Percentiles rank a stretch among this genome's conserved stretches.
Conservation (phyloP, 441 rosid species). For the Gossypium gossypioides region DNA sequence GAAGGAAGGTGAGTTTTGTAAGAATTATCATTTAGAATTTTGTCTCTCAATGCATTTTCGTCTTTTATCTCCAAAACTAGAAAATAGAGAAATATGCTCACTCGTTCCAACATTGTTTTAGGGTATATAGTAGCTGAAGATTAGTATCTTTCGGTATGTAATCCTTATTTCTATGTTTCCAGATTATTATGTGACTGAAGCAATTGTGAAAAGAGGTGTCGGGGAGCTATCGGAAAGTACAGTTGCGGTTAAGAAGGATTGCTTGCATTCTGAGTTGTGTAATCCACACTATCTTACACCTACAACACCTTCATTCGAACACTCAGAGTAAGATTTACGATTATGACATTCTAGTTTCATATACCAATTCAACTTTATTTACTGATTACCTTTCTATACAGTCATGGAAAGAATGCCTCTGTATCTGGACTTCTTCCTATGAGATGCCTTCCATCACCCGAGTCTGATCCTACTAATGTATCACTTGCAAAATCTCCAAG, state of each 20-base stretch:
- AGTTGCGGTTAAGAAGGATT: constrained; percentile 20
- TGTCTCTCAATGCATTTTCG: neutral
- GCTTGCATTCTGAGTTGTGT: constrained; percentile 18
- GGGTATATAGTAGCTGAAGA: constrained; percentile 9
- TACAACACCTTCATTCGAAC: constrained; percentile 36
- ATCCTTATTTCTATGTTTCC: constrained; percentile 3
- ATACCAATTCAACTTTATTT: neutral
- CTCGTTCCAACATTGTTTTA: neutral
- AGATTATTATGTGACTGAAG: constrained; percentile 31
- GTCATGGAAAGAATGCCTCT: constrained; percentile 33
- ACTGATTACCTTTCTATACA: constrained; percentile 15
- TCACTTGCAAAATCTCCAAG: constrained; percentile 20
- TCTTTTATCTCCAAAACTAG: neutral
- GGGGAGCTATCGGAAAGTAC: constrained; percentile 19
- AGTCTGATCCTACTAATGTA: constrained; percentile 25
- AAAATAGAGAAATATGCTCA: neutral
- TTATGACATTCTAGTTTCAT: neutral
- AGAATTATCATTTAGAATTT: neutral
- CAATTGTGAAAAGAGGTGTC: constrained; percentile 20
- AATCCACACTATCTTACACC: constrained; percentile 31
- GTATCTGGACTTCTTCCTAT: constrained; percentile 23
- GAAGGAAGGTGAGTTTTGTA: constrained; percentile 38
- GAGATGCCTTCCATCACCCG: constrained; percentile 25
- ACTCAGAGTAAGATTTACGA: constrained; percentile 29
- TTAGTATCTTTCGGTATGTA: neutral